Conservation (phyloP, 192 early-diverging fungal species). For the Thoreauomyces humboldtii region DNA sequence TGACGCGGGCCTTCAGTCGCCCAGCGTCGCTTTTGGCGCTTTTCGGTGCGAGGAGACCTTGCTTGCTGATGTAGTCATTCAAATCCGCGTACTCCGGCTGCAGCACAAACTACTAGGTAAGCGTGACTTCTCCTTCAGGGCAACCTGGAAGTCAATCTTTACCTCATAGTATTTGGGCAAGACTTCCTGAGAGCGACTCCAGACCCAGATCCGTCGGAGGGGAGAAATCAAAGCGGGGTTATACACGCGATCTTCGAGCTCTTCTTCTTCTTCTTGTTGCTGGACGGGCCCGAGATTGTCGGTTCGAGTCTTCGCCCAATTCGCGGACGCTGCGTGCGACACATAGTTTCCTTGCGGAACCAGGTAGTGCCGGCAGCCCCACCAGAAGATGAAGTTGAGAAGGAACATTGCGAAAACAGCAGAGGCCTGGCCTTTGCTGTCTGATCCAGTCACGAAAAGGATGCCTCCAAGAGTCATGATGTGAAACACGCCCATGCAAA, state of each 20-base stretch:
- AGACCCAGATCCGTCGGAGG: conserved; percentile 45
- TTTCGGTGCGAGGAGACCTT: not conserved
- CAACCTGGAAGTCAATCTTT: no score
- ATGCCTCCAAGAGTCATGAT: conserved; percentile 39
- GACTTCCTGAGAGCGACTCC: conserved; percentile 21
- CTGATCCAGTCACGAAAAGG: conserved; percentile 22
- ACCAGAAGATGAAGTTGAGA: conserved; percentile 34
- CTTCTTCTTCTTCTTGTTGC: not conserved
- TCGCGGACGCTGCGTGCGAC: conserved; percentile 7
- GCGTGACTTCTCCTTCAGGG: no score
- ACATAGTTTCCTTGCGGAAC: conserved; percentile 33
- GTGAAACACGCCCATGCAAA: conserved; percentile 37
- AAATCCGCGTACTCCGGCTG: conserved; percentile 27
- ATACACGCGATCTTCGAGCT: conserved; percentile 36
- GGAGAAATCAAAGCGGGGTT: conserved; percentile 46
- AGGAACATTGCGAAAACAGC: conserved; percentile 24
- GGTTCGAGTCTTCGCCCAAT: not conserved
- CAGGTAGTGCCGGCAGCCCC: conserved; percentile 18
- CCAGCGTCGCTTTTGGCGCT: not conserved
- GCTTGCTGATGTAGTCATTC: conserved; percentile 24
- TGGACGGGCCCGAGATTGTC: not conserved
- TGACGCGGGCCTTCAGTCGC: not conserved
- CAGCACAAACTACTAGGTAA: no score
- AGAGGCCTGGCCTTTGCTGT: conserved; percentile 20
- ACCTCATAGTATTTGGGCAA: conserved; percentile 21